Percentiles rank a stretch among this genome's conserved stretches.
Conservation (phyloP, 1,284 basidiomycete genomes). For the Boletus holoroseus region DNA sequence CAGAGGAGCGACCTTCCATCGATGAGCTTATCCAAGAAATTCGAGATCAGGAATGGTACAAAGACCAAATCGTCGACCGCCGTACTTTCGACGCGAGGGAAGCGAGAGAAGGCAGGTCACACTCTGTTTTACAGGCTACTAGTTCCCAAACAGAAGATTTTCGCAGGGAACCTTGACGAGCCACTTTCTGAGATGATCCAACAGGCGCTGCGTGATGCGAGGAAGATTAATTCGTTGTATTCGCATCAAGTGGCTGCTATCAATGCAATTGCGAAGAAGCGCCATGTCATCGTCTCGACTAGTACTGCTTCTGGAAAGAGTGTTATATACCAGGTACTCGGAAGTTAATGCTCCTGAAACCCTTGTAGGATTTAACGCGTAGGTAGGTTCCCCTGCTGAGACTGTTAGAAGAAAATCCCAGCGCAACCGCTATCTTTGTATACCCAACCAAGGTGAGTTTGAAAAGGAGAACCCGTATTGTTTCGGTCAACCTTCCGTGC, state of each 20-base stretch:
- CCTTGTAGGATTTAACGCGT: neutral
- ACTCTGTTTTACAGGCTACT: neutral
- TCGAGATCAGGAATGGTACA: constrained; percentile 56
- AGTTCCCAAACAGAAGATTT: neutral
- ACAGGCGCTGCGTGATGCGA: constrained; percentile 56
- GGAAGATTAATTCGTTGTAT: constrained; percentile 68
- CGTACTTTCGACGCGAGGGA: constrained; percentile 50
- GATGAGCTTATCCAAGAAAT: constrained; percentile 56
- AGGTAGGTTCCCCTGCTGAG: constrained; percentile 66
- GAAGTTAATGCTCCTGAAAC: neutral
- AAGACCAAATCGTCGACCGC: constrained; percentile 59
- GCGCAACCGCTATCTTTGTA: constrained; percentile 75
- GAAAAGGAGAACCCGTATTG: neutral
- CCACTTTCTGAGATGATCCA: constrained; percentile 56
- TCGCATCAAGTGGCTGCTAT: constrained; percentile 78
- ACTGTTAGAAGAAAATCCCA: constrained; percentile 58
- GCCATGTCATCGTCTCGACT: constrained; percentile 84
- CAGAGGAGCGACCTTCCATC: constrained; percentile 54
- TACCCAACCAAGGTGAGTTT: constrained; percentile 78
- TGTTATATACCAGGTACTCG: constrained; percentile 74
- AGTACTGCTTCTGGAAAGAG: constrained; percentile 91
- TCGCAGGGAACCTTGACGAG: constrained; percentile 46
- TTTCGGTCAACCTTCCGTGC: neutral
- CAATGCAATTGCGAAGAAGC: constrained; percentile 54
- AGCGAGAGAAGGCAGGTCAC: constrained; percentile 44